A percentile compares a stretch with the other conserved stretches of the same genome.
These are phyloP conservation scores for Lentinus brumalis DNA, from an alignment of 768 basidiomycete genomes.

Conservation along the genomic window DNA sequence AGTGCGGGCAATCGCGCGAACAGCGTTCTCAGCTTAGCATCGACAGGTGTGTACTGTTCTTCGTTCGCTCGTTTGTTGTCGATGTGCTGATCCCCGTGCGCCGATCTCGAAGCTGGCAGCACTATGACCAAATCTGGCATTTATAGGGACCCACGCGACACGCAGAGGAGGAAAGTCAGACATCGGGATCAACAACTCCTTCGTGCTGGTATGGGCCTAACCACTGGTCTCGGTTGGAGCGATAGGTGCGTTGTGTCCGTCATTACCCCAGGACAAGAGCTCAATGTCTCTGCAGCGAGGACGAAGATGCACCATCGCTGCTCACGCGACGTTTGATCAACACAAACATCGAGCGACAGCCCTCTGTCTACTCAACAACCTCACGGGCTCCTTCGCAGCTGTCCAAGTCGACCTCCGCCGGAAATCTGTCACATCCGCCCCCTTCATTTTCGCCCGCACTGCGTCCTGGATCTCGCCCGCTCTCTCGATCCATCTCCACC, in stretches of 20 bases:
- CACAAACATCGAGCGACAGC: slow-evolving; percentile 30
- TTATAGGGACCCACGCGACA: slow-evolving; percentile 39
- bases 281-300: slow-evolving; percentile 32
- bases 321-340: slow-evolving; percentile 40
- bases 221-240: slow-evolving; percentile 45
- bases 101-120: slow-evolving; percentile 18
- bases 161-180: slow-evolving; percentile 33
- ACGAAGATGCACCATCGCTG: slow-evolving; percentile 43
- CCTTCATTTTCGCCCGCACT: slow-evolving; percentile 11
- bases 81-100: neutral
- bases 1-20: slow-evolving; percentile 13
- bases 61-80: neutral
- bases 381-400: slow-evolving; percentile 15
- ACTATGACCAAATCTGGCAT: slow-evolving; percentile 35
- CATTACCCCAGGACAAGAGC: neutral
- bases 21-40: slow-evolving; percentile 31
- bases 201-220: slow-evolving; percentile 41
- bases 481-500: slow-evolving; percentile 14
- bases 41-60: slow-evolving; percentile 24
- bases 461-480: slow-evolving; percentile 9
- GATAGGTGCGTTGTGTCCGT: slow-evolving; percentile 33
- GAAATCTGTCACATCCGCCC: slow-evolving; percentile 10
- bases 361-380: slow-evolving; percentile 15
- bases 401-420: slow-evolving; percentile 8
- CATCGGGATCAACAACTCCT: slow-evolving; percentile 41